Evolutionary conservation across 495 filamentous ascomycete species (phyloP).

Genomic region (Aspergillus saccharolyticus): DNA sequence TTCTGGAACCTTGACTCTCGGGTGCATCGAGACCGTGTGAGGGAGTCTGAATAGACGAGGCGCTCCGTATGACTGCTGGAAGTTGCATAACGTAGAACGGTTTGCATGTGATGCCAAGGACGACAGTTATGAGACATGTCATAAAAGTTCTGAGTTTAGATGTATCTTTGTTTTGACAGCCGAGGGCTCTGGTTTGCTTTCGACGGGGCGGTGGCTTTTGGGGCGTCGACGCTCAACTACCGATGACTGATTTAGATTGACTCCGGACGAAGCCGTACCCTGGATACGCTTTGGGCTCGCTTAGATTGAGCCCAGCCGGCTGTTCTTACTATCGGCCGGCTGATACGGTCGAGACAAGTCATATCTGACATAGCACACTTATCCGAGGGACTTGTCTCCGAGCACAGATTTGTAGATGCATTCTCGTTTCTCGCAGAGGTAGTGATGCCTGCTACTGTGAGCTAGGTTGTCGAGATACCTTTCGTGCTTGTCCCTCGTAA

Average conservation of each 20-base stretch:
- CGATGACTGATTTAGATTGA: background rate
- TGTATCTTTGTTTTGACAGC: background rate
- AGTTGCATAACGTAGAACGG: background rate
- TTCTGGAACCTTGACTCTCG: constrained; percentile 2
- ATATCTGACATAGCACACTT: background rate
- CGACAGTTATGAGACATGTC: background rate
- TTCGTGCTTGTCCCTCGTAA: background rate
- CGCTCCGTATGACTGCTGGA: background rate
- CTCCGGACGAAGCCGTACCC: background rate
- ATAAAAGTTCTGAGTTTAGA: background rate
- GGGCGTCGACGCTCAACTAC: background rate
- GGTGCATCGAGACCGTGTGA: background rate
- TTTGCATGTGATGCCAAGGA: background rate
- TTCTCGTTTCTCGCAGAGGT: no score
- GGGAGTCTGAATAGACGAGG: background rate
- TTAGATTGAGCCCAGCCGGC: background rate
- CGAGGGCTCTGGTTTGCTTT: background rate
- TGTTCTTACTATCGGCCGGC: background rate
- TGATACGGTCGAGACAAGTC: background rate
- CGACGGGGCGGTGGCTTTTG: background rate
- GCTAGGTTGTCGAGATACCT: background rate
- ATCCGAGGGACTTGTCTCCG: background rate
- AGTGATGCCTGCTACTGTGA: background rate
- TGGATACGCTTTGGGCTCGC: background rate
- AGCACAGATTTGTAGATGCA: no score